These are phyloP conservation scores for Pseudopyricularia cyperi DNA, from an alignment of 2,329 filamentous ascomycete species.

Conservation along the genomic window DNA sequence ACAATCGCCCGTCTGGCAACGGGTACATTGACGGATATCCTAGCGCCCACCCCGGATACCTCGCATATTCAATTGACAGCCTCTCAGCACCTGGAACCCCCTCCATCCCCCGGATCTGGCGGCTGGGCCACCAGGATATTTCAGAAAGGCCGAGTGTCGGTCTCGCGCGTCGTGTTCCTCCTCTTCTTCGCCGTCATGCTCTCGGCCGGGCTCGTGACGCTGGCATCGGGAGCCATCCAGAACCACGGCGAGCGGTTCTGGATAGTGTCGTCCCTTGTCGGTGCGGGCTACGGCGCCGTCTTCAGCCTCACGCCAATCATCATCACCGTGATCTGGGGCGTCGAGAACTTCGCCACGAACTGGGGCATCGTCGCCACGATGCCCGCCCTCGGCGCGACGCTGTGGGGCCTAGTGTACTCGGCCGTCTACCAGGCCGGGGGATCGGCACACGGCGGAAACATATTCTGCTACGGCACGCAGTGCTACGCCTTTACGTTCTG, in stretches of 20 bases:
- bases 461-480: conserved; percentile 65
- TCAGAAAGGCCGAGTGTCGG: conserved; percentile 25
- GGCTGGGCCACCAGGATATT: conserved; percentile 17
- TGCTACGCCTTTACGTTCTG: conserved; percentile 80
- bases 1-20: conserved; percentile 84
- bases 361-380: conserved; percentile 93
- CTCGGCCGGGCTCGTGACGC: conserved; percentile 61
- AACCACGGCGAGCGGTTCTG: conserved; percentile 70
- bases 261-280: conserved; percentile 71
- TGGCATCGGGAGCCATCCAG: conserved; percentile 66
- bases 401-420: conserved; percentile 88
- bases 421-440: conserved; percentile 58
- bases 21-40: conserved; percentile 74
- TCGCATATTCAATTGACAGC: conserved; percentile 37
- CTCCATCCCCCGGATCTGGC: conserved; percentile 4
- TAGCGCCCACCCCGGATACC: conserved; percentile 57
- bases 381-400: conserved; percentile 72
- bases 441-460: conserved; percentile 23
- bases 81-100: conserved; percentile 6
- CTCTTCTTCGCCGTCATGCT: conserved; percentile 62
- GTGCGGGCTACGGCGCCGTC: conserved; percentile 82
- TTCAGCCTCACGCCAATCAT: conserved; percentile 87
- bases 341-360: conserved; percentile 97
- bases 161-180: conserved; percentile 73
- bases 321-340: conserved; percentile 94